phyloP scores from a whole-genome alignment of 208 protist species.

The Acanthamoeba royreba region DNA sequence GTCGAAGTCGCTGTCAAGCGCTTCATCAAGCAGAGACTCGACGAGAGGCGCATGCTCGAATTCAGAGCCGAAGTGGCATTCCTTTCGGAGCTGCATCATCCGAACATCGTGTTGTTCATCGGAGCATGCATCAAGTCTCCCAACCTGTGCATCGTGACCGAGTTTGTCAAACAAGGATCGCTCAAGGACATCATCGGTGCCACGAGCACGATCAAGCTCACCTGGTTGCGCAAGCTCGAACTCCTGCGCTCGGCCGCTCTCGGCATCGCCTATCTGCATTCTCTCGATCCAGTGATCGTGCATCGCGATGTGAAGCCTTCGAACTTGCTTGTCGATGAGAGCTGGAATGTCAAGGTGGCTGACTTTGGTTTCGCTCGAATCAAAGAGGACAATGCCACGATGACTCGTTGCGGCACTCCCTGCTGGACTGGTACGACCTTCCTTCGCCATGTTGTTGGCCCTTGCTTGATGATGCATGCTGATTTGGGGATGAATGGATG shows the following conservation, averaged over 20 bases:
- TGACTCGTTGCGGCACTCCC: background rate
- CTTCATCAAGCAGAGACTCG: no score
- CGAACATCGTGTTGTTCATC: no score
- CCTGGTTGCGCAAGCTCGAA: background rate
- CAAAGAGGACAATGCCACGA: background rate
- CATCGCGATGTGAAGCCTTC: background rate
- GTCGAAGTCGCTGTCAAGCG: no score
- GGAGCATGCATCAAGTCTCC: constrained; percentile 46
- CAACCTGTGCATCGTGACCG: constrained; percentile 67
- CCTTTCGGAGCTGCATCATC: no score
- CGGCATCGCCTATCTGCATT: constrained; percentile 31
- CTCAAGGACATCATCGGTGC: no score
- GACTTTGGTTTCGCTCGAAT: background rate
- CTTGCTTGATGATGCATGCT: background rate
- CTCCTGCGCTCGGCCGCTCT: background rate
- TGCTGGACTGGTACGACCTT: background rate
- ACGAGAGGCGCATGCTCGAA: no score
- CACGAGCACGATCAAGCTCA: background rate
- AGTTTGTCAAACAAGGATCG: constrained; percentile 64
- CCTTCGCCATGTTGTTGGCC: background rate
- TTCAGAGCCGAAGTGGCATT: no score
- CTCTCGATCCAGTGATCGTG: background rate
- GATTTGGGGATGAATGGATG: no score
- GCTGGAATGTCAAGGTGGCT: background rate
- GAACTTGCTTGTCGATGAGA: background rate